Evolutionary conservation across 176 grass and related monocot species (phyloP).

Genomic region (Musa troglodytarum): DNA sequence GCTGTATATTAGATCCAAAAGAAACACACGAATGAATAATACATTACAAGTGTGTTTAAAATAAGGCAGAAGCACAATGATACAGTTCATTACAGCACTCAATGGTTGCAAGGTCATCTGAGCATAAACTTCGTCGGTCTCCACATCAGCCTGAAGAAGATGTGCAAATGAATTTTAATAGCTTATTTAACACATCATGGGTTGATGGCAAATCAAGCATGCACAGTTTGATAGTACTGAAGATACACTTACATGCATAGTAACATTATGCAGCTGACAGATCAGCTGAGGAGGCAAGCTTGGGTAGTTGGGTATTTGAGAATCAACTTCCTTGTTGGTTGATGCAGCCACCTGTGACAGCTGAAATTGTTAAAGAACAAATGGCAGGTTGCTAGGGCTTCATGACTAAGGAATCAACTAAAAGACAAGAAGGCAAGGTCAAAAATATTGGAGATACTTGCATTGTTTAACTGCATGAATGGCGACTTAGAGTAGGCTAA

Average conservation of each 20-base stretch:
- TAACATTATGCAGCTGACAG: conserved; percentile 96
- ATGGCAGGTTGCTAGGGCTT: neutral
- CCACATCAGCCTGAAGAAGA: conserved; percentile 68
- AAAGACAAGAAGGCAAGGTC: neutral
- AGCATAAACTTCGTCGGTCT: conserved; percentile 96
- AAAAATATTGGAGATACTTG: neutral
- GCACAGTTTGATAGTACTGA: conserved; percentile 1
- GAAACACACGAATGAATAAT: neutral
- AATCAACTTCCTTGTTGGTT: conserved; percentile 96
- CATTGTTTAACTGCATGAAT: neutral
- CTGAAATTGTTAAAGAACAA: conserved; percentile 9
- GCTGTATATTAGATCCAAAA: conserved; percentile 41
- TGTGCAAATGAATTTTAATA: neutral
- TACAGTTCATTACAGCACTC: conserved; percentile 49
- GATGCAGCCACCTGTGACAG: conserved; percentile 69
- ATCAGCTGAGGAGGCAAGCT: conserved; percentile 89
- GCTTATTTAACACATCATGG: neutral
- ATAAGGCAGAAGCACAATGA: conserved; percentile 10
- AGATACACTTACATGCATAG: conserved; percentile 74
- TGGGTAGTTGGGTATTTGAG: conserved; percentile 93
- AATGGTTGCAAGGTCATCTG: conserved; percentile 99
- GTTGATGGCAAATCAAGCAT: neutral
- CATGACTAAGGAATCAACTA: neutral
- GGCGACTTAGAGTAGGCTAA: neutral
- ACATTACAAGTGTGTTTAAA: neutral